Evolutionary conservation across 2,329 filamentous ascomycete species (phyloP).

Genomic region (Paraconiothyrium brasiliense): DNA sequence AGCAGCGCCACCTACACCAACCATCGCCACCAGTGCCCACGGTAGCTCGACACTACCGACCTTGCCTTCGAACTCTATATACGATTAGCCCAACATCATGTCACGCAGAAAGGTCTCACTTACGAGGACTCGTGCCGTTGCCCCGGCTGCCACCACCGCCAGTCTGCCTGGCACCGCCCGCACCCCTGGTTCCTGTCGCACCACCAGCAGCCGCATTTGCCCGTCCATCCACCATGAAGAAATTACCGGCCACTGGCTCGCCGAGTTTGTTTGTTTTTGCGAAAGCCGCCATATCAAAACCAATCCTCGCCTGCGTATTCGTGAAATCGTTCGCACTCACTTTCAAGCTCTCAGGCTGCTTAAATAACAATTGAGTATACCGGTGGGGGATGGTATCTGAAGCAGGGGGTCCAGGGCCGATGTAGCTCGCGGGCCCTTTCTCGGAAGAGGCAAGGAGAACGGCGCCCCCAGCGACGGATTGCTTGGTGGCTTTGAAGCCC

Average conservation of each 20-base stretch:
- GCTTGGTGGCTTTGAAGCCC: slow-evolving; percentile 45
- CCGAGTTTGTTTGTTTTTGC: slow-evolving; percentile 34
- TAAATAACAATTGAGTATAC: slow-evolving; percentile 47
- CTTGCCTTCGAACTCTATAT: neutral
- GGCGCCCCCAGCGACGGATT: slow-evolving; percentile 30
- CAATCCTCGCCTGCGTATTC: slow-evolving; percentile 31
- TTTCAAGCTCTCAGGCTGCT: slow-evolving; percentile 37
- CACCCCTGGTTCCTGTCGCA: slow-evolving; percentile 2
- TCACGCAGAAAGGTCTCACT: neutral
- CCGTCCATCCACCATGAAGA: slow-evolving; percentile 47
- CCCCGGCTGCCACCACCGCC: slow-evolving; percentile 26
- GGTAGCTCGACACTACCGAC: slow-evolving; percentile 17
- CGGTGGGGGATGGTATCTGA: slow-evolving; percentile 46
- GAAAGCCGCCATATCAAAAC: slow-evolving; percentile 43
- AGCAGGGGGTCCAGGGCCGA: slow-evolving; percentile 44
- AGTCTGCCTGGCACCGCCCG: slow-evolving; percentile 15
- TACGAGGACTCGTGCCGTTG: neutral
- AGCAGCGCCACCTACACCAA: slow-evolving; percentile 23
- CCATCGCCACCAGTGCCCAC: slow-evolving; percentile 18
- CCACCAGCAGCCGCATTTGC: slow-evolving; percentile 24
- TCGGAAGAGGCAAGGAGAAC: slow-evolving; percentile 39
- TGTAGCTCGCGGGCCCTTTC: slow-evolving; percentile 43
- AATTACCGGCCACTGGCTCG: slow-evolving; percentile 45
- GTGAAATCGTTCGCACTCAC: slow-evolving; percentile 36
- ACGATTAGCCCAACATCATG: neutral